Evolutionary conservation across 371 early-diverging fungal genomes (phyloP).

Genomic region (Circinella minor): DNA sequence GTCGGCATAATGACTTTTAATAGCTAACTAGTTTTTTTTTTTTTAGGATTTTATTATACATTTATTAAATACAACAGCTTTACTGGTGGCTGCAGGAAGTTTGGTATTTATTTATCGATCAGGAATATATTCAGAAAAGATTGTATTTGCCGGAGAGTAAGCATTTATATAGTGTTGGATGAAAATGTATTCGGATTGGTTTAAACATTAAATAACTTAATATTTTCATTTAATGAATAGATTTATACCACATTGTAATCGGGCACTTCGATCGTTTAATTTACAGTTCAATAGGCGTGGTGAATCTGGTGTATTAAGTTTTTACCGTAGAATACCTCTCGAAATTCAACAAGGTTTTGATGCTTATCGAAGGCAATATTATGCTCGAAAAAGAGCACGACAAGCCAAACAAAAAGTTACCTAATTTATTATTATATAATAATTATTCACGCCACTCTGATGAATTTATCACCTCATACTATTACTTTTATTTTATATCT

Average conservation of each 20-base stretch:
- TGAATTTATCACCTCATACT: too few relatives aligned
- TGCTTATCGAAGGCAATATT: conserved; percentile 62
- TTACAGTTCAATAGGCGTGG: conserved; percentile 63
- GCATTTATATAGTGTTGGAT: conserved; percentile 12
- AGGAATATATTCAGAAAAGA: conserved; percentile 69
- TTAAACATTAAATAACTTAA: too few relatives aligned
- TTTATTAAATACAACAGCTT: conserved; percentile 39
- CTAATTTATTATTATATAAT: conserved; percentile 6
- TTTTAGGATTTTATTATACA: conserved; percentile 42
- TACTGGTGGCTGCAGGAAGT: conserved; percentile 41
- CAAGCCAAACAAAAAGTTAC: conserved; percentile 44
- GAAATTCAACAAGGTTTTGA: conserved; percentile 70
- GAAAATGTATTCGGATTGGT: not conserved
- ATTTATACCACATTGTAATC: conserved; percentile 72
- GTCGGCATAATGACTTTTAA: not conserved
- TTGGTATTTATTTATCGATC: conserved; percentile 60
- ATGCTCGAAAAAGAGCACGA: conserved; percentile 54
- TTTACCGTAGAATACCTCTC: conserved; percentile 62
- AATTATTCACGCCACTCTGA: not conserved
- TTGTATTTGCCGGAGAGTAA: conserved; percentile 69
- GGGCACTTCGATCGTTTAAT: conserved; percentile 70
- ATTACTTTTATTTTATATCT: too few relatives aligned
- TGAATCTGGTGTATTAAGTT: conserved; percentile 55
- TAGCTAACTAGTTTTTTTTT: too few relatives aligned
- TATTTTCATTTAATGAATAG: conserved; percentile 27